Evolutionary conservation across 2,329 filamentous ascomycete genomes (phyloP), one percentile per base, ranked within the genome.

Genomic region (Clarireedia monteithiana): DNA sequence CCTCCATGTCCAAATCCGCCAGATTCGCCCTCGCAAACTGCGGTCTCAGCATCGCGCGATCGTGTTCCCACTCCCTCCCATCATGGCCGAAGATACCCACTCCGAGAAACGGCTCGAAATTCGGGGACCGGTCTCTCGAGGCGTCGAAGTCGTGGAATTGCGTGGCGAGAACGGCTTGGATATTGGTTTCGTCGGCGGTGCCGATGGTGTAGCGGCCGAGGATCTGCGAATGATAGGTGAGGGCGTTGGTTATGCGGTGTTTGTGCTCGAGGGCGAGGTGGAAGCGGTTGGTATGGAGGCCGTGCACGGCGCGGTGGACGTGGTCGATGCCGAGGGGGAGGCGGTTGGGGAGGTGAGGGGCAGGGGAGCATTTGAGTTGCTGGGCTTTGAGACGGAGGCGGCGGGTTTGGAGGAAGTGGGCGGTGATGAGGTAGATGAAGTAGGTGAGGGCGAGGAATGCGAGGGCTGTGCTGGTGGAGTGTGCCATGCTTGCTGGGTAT

Each of bases 1-100:
- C 87, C 60, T 89, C 84, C 55, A 86, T 81, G 34, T 83, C 76
- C 36, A 92, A 73, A 67, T 92, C 86, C 38, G 83, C 82, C 44
- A 82, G 72, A 67, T 81, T 77, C 57, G 79, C 77, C 9, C 77
- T 69, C 5, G 76, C 73, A 60, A 82, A 82, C 59, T 78, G 74
- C 0, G 81, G 81, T 10, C 79, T 72, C 48, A 85, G 72, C 67
- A 82, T 72, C 6, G 75, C 72, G 10, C 67, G 47, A 0, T 65
- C 67, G 50, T 65, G 64, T 45, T 66, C 62, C 67, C 67, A 69
- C 9, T 50, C 53, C 17, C 58, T 53, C 14, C 67, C 67, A 56
- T 69, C 66, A 26, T 65, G 61, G 2, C 66, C 64, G 49, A 69
- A 69, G 20, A 69, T 68, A 9, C 67, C 67, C 53, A 62, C 59